Base-by-base conservation (phyloP, 2,329 filamentous ascomycete species). In the Coniochaeta sp. region DNA sequence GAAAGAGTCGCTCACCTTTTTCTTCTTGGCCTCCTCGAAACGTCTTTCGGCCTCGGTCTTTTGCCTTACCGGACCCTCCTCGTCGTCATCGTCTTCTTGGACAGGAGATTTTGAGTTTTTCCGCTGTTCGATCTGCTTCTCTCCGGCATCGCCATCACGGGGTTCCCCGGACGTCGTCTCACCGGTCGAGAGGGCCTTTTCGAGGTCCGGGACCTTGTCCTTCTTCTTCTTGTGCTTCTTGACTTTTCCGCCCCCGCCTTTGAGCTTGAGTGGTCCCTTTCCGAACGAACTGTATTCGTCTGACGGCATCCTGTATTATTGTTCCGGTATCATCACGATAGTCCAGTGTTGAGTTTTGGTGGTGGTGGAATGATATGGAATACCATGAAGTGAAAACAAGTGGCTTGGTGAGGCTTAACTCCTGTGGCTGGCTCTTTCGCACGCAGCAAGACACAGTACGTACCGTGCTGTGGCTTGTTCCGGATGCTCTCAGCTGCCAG, bases 21-120 rank as follows among this genome's bases (percentile, higher is more conserved):
- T 95, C 72, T 86, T 83, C 73, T 89, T 85, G 67, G 84, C 82
- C 76, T 98, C 93, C 65, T 96, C 91, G 68, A 95, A 85, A 52
- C 87, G 82, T 66, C 82, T 80, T 77, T 99, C 91, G 1, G 93
- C 86, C 64, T 96, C 91, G 0, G 93, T 98, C 80, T 96, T 96
- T 62, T 71, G 73, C 56, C 70, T 67, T 60, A 63, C 68, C 72
- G 7, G 62, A 62, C 9, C 70, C 54, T 65, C 59, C 16, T 68
- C 65, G 32, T 68, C 60, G 59, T 64, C 62, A 30, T 62, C 60
- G 61, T 69, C 64, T 30, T 64, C 65, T 38, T n/a, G n/a, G n/a
- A 28, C 54, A 7, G 54, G 54, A 38, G 54, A 56, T 28, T 22
- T 22, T 22, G 54, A 56, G 16, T 28, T 34, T 2, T 2, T 17